Evolutionary conservation across 768 basidiomycete genomes (phyloP).

Genomic region (Trametes punicea): DNA sequence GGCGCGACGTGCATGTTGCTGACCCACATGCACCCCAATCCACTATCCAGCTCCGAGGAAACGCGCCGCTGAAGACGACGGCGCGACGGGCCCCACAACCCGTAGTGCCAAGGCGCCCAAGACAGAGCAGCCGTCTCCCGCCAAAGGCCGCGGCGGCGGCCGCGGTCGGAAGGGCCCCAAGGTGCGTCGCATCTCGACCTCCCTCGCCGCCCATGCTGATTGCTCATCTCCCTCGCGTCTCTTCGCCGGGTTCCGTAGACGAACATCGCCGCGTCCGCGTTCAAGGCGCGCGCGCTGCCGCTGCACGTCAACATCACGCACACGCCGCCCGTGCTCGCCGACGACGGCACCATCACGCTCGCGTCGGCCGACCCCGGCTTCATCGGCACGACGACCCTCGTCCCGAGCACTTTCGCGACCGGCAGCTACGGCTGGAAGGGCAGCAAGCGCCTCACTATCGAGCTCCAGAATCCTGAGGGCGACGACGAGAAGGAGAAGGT

Average conservation of each 20-base stretch:
- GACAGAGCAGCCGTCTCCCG: slow-evolving; percentile 32
- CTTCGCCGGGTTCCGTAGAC: slow-evolving; percentile 31
- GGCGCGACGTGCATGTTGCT: neutral
- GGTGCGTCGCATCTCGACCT: slow-evolving; percentile 37
- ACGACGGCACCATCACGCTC: slow-evolving; percentile 34
- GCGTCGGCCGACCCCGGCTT: slow-evolving; percentile 54
- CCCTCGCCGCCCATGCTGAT: neutral
- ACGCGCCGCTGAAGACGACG: slow-evolving; percentile 27
- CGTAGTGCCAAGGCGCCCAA: slow-evolving; percentile 42
- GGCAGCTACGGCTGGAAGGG: slow-evolving; percentile 89
- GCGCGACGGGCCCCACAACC: slow-evolving; percentile 19
- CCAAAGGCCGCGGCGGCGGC: slow-evolving; percentile 34
- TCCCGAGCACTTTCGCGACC: slow-evolving; percentile 61
- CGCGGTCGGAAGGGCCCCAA: slow-evolving; percentile 44
- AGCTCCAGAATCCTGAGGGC: slow-evolving; percentile 49
- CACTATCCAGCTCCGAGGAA: slow-evolving; percentile 17
- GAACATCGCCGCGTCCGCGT: slow-evolving; percentile 45
- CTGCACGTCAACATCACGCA: slow-evolving; percentile 67
- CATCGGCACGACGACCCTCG: slow-evolving; percentile 52
- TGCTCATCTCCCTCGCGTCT: neutral
- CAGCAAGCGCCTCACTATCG: slow-evolving; percentile 60
- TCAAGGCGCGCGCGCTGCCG: slow-evolving; percentile 66
- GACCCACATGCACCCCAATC: neutral
- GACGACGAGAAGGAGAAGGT: slow-evolving; percentile 60
- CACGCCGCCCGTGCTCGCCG: slow-evolving; percentile 46